Evolutionary conservation across 495 filamentous ascomycete species (phyloP).

Genomic region (Penicillium canescens): DNA sequence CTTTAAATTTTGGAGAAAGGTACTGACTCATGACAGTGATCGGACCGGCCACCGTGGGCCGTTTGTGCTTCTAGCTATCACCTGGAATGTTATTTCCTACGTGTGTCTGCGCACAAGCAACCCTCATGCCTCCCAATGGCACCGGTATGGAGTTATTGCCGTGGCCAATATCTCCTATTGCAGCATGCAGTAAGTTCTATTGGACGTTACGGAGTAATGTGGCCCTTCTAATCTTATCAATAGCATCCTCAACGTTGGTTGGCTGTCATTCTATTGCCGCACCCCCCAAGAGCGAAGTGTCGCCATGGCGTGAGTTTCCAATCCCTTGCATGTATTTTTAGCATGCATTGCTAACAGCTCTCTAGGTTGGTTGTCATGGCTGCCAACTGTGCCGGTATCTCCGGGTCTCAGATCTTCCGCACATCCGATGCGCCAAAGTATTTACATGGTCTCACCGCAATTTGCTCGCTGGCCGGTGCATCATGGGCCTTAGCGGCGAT

Average conservation of each 20-base stretch:
- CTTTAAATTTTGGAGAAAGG: no score
- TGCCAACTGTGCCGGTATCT: conserved; percentile 53
- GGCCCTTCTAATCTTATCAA: neutral
- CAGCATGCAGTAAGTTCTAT: conserved; percentile 48
- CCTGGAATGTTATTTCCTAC: conserved; percentile 49
- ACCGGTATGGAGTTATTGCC: conserved; percentile 46
- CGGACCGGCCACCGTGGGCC: conserved; percentile 44
- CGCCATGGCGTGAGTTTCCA: conserved; percentile 50
- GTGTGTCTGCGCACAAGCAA: conserved; percentile 26
- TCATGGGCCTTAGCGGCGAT: conserved; percentile 28
- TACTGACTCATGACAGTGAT: conserved; percentile 33
- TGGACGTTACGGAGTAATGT: no score
- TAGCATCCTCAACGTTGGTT: conserved; percentile 47
- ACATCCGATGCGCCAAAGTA: conserved; percentile 53
- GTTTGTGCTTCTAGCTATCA: conserved; percentile 37
- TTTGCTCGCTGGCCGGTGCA: conserved; percentile 30
- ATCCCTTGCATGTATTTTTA: conserved; percentile 2
- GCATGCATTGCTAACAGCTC: conserved; percentile 11
- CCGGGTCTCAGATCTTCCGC: conserved; percentile 56
- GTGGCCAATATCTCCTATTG: conserved; percentile 50
- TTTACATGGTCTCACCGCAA: conserved; percentile 39
- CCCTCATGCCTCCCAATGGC: conserved; percentile 30
- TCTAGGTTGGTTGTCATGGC: conserved; percentile 53
- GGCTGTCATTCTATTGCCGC: conserved; percentile 48
- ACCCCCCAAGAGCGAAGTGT: conserved; percentile 49